phyloP scores from a whole-genome alignment of 257 asterid genomes.

The Ajuga chamaepitys region DNA sequence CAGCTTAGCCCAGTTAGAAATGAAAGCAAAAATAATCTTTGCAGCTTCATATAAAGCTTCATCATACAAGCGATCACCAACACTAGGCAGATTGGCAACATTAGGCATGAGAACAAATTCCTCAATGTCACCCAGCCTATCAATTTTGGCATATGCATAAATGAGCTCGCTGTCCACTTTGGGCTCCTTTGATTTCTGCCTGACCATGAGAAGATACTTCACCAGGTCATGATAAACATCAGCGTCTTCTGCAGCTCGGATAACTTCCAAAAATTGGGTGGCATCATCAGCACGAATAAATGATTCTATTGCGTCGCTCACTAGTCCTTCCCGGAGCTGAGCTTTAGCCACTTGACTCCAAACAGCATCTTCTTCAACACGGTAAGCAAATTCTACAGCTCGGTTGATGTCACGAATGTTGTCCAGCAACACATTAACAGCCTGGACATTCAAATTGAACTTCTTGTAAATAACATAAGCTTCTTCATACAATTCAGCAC shows the following conservation, averaged over 20 bases:
- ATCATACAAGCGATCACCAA: constrained; percentile 96
- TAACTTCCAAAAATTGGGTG: constrained; percentile 86
- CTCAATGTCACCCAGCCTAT: constrained; percentile 86
- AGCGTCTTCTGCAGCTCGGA: constrained; percentile 79
- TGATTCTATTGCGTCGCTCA: constrained; percentile 97
- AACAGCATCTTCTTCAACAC: constrained; percentile 98
- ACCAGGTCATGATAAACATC: constrained; percentile 94
- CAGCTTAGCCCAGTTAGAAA: constrained; percentile 94
- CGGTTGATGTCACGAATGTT: constrained; percentile 88
- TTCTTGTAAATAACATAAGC: constrained; percentile 97
- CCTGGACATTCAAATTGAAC: constrained; percentile 97
- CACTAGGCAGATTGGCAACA: constrained; percentile 98
- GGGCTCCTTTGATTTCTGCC: constrained; percentile 96
- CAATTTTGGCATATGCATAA: constrained; percentile 97
- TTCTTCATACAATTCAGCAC: constrained; percentile 89
- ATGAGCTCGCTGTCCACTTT: constrained; percentile 98
- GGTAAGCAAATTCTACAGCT: constrained; percentile 94
- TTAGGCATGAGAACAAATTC: constrained; percentile 98
- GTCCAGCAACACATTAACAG: constrained; percentile 88
- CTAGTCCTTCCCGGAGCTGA: constrained; percentile 95
- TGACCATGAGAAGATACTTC: constrained; percentile 94
- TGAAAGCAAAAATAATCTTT: constrained; percentile 84
- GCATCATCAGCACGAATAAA: constrained; percentile 96
- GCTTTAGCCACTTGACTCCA: constrained; percentile 99
- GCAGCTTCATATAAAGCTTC: constrained; percentile 98